Conservation (phyloP, 176 grass and related monocot species). For the Thalia dealbata region DNA sequence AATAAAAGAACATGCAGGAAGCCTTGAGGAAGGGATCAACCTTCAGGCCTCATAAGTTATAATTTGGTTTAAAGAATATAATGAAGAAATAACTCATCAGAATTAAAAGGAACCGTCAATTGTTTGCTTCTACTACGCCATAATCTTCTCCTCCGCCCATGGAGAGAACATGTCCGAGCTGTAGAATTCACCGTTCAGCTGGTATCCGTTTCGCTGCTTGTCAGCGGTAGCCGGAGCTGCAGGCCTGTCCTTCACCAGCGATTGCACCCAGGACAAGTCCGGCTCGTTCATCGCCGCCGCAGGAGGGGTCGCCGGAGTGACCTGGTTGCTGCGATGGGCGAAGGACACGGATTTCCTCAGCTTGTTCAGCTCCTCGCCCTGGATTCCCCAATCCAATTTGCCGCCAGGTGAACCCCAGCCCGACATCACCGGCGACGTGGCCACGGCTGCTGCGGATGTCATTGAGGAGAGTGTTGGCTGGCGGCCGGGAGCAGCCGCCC, state of each 20-base stretch:
- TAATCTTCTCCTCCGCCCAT: conserved; percentile 53
- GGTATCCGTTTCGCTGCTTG: conserved; percentile 8
- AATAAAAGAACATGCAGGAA: conserved; percentile 27
- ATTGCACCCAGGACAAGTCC: conserved; percentile 54
- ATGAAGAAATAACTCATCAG: conserved; percentile 89
- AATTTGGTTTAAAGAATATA: conserved; percentile 43
- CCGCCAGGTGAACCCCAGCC: conserved; percentile 84
- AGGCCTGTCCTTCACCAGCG: conserved; percentile 49
- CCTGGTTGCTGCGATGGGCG: conserved; percentile 36
- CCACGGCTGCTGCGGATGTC: background rate
- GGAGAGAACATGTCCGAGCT: conserved; percentile 2
- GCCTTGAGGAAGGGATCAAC: conserved; percentile 29
- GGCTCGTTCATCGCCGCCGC: conserved; percentile 28
- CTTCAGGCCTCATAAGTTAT: conserved; percentile 22
- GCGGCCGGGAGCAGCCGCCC: conserved; percentile 34
- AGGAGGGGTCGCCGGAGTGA: background rate
- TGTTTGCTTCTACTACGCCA: conserved; percentile 36
- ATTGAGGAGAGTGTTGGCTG: conserved; percentile 29
- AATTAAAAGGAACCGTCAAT: conserved; percentile 26
- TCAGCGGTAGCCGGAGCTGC: background rate
- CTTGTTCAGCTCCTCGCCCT: conserved; percentile 94
- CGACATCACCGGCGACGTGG: conserved; percentile 19
- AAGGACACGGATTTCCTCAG: conserved; percentile 87
- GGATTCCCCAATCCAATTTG: conserved; percentile 83
- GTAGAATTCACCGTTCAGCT: background rate